These are phyloP conservation scores for Pythium aristosporum DNA, from an alignment of 352 stramenopile genomes.

Conservation along the genomic window DNA sequence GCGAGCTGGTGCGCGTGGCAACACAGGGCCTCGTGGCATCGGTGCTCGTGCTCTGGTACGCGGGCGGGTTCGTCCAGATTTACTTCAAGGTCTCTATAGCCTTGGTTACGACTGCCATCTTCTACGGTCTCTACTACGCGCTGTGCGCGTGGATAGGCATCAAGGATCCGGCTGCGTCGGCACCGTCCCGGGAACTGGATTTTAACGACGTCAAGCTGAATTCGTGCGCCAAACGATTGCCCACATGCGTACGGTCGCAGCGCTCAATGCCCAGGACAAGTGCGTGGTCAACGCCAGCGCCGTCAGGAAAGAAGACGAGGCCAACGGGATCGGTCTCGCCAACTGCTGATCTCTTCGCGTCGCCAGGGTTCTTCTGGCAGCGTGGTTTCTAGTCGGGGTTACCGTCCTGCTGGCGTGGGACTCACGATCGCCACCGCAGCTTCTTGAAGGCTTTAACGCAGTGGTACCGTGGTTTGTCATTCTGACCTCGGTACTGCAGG, in stretches of 20 bases:
- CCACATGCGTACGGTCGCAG: not conserved
- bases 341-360: not conserved
- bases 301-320: not conserved
- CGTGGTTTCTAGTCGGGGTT: not conserved
- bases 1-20: not conserved
- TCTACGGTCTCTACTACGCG: not conserved
- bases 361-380: not conserved
- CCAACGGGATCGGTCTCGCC: not conserved
- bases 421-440: no score
- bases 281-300: not conserved
- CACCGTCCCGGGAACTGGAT: not conserved
- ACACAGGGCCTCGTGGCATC: not conserved
- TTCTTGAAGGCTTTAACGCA: no score
- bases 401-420: no score
- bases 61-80: not conserved
- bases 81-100: no score
- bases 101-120: no score
- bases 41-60: not conserved
- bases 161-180: not conserved
- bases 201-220: not conserved
- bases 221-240: not conserved
- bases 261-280: not conserved
- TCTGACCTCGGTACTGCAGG: no score
- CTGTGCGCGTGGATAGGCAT: not conserved
- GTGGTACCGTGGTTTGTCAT: no score